These are phyloP conservation scores for Casuarina cunninghamiana DNA, from an alignment of 306 rosid genomes.

Conservation along the genomic window DNA sequence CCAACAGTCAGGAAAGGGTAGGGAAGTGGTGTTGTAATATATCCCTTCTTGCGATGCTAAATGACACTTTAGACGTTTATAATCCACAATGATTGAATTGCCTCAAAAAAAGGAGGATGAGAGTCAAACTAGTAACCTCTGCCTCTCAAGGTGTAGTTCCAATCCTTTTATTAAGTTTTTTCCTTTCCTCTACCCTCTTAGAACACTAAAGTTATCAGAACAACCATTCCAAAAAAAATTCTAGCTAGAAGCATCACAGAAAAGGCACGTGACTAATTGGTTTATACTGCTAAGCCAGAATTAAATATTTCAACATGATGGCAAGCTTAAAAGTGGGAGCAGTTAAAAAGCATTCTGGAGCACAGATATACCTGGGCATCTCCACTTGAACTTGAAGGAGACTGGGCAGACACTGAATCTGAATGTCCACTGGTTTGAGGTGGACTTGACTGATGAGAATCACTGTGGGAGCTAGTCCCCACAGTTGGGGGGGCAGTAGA, in stretches of 20 bases:
- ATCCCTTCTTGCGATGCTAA: neutral
- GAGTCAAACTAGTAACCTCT: neutral
- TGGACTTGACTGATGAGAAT: slow-evolving; percentile 88
- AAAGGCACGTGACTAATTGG: neutral
- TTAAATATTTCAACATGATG: neutral
- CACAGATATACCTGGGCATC: slow-evolving; percentile 72
- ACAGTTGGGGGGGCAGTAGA: slow-evolving; percentile 53
- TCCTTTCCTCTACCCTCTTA: neutral
- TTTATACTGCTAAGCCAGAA: neutral
- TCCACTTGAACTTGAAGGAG: slow-evolving; percentile 92
- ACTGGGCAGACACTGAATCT: slow-evolving; percentile 89
- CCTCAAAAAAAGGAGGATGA: neutral
- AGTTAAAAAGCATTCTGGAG: neutral
- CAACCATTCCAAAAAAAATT: neutral
- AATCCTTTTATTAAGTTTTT: neutral
- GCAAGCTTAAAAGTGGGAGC: neutral
- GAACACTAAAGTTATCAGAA: neutral
- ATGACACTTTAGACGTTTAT: neutral
- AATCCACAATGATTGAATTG: neutral
- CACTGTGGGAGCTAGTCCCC: slow-evolving; percentile 58
- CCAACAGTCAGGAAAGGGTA: neutral
- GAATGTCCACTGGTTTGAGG: slow-evolving; percentile 94
- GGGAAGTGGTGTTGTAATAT: neutral
- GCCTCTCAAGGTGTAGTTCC: neutral
- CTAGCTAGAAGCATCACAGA: neutral